Base-by-base conservation (phyloP, 768 basidiomycete genomes). In the Boletus patriciae region DNA sequence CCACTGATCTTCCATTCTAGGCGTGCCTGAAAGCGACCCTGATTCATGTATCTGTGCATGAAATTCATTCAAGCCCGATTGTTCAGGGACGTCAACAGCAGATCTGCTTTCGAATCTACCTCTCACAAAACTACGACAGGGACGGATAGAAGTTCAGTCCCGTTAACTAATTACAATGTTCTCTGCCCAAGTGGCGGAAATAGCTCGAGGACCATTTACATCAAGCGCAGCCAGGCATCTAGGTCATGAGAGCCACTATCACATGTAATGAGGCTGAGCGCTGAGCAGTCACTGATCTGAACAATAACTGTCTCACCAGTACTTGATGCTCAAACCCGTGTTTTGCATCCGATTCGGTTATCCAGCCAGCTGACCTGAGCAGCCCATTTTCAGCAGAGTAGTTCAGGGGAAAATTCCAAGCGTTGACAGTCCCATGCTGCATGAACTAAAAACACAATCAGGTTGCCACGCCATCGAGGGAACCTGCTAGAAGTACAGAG, bases 1-100 rank as follows among this genome's bases (percentile, higher is more conserved):
- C 37, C 29, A 47, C 45, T 56, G 57, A 68, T 67, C 58, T 58
- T 58, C 50, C 45, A 23, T 38, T 23, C 27, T 41, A 18, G 38
- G 25, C 29, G 65, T 65, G 60, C 62, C 65, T 60, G 68, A 59
- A 19, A 19, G 23, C 51, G 68, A 62, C 68, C 68, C 67, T 68
- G 67, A 62, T 59, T 65, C 60, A 69, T 65, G 58, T 49, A 45
- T 29, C 18, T 11, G 9, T 49, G 53, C 46, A 54, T 60, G 62
- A 46, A 44, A 43, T 69, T 66, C 66, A 66, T 66, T 66, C 57
- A 15, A 45, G 27, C 23, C 60, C 50, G 64, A 58, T 56, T 62
- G 38, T 46, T 59, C 66, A 67, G 67, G 66, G 62, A 34, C 37
- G 46, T 50, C 43, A 21, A 34, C 49, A 33, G 25, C 46, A 60